Evolutionary conservation across 148 eudicot species (phyloP), one percentile per base, ranked within the genome.

Genomic region (Rhododendron henanense): DNA sequence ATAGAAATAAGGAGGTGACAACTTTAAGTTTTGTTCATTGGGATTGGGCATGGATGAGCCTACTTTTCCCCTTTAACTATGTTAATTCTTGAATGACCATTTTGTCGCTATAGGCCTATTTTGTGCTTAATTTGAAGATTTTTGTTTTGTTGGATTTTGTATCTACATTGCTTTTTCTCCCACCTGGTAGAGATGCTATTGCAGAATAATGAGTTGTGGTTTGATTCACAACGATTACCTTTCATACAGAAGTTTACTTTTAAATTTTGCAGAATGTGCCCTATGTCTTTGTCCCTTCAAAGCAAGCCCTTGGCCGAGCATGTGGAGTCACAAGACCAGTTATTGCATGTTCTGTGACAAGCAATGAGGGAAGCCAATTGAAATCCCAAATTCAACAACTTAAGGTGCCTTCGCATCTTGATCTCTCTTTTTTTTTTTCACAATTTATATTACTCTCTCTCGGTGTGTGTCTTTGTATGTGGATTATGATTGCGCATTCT

Each of bases 271-370:
- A 97, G 99, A 97, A 97, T 44, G 99, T 96, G 84, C 99, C 99
- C 2, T 96, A 96, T 76, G 98, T 94, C 3, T 96, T 96, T 86
- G 98, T 96, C 25, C 94, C 98, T 73, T 96, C 98, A 55, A 96
- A 94, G 89, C 93, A 94, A 94, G 97, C 95, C 14, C 99, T 96
- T 87, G 99, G 99, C 8, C 95, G 99, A 28, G 99, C 99, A 25
- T 97, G 99, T 90, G 98, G 98, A 74, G 98, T 97, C 31, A 94
- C 98, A 1, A 92, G 98, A 84, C 94, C 98, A 1, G 99, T 97
- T 19, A 97, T 95, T 85, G 94, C 99, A 83, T 95, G 98, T 87
- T 97, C 98, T 18, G 98, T 97, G 87, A 97, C 99, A 9, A 93
- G 94, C 88, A 97, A 97, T 53, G 99, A 95, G 83, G 98, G 94